Percentiles rank a stretch among this genome's conserved stretches.
These are phyloP conservation scores for Tetrastigma voinierianum DNA, from an alignment of 164 flowering plant species.

Conservation along the genomic window DNA sequence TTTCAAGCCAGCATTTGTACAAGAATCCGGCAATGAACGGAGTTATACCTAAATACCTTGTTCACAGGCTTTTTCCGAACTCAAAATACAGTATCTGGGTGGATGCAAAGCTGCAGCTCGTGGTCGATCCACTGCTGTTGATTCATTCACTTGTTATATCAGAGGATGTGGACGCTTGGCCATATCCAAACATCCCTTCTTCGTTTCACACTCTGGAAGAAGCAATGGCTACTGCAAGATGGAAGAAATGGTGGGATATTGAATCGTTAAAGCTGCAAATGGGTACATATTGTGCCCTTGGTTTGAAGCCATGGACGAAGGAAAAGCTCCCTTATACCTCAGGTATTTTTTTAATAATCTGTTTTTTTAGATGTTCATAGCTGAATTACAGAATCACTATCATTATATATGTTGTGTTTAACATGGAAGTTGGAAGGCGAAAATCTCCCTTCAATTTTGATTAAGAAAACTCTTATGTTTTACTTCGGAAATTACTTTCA, in stretches of 20 bases:
- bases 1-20: slow-evolving; percentile 45
- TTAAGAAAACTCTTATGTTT: too few relatives aligned
- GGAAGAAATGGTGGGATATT: slow-evolving; percentile 91
- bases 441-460: too few relatives aligned
- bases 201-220: slow-evolving; percentile 87
- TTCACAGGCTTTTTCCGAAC: slow-evolving; percentile 84
- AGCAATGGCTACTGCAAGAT: slow-evolving; percentile 93
- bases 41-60: slow-evolving; percentile 75
- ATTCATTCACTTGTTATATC: slow-evolving; percentile 62
- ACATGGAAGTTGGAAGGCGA: too few relatives aligned
- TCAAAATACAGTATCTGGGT: slow-evolving; percentile 86
- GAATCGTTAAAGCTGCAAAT: slow-evolving; percentile 66
- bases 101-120: slow-evolving; percentile 84
- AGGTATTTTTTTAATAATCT: slow-evolving; percentile 40
- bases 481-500: too few relatives aligned
- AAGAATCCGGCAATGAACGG: slow-evolving; percentile 86
- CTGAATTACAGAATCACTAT: too few relatives aligned
- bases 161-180: slow-evolving; percentile 78
- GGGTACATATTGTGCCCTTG: slow-evolving; percentile 88
- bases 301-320: slow-evolving; percentile 75
- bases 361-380: too few relatives aligned
- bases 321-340: slow-evolving; percentile 73
- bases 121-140: slow-evolving; percentile 79
- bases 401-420: too few relatives aligned
- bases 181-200: slow-evolving; percentile 81